These are phyloP conservation scores for Ogataea haglerorum DNA, from an alignment of 805 yeast species.

Conservation along the genomic window DNA sequence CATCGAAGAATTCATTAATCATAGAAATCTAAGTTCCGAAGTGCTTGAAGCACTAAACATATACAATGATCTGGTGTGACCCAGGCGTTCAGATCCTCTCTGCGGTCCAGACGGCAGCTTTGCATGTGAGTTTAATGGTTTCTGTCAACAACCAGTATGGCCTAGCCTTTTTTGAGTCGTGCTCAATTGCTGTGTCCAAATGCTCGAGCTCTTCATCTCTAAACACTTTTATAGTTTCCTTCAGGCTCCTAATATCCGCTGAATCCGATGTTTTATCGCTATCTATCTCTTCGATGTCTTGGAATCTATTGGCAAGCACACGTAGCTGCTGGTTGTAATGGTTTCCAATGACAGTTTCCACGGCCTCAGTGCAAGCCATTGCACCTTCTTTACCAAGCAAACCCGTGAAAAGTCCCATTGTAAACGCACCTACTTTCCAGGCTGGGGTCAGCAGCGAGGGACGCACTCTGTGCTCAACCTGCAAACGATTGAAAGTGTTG, in stretches of 20 bases:
- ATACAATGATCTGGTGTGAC: slow-evolving; percentile 30
- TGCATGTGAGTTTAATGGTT: slow-evolving; percentile 76
- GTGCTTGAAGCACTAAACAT: slow-evolving; percentile 72
- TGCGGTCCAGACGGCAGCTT: slow-evolving; percentile 88
- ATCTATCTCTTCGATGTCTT: slow-evolving; percentile 38
- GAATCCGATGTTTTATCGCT: slow-evolving; percentile 34
- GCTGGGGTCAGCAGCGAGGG: slow-evolving; percentile 90
- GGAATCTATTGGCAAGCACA: slow-evolving; percentile 63
- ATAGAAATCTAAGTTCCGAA: slow-evolving; percentile 74
- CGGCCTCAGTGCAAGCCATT: slow-evolving; percentile 99
- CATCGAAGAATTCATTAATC: slow-evolving; percentile 80
- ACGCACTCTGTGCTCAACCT: slow-evolving; percentile 73
- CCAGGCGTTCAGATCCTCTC: slow-evolving; percentile 57
- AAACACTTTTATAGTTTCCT: slow-evolving; percentile 63
- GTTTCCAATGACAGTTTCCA: slow-evolving; percentile 95
- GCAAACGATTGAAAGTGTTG: slow-evolving; percentile 75
- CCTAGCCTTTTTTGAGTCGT: slow-evolving; percentile 90
- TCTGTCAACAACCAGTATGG: slow-evolving; percentile 91
- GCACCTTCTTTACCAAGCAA: slow-evolving; percentile 90
- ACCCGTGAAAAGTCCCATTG: slow-evolving; percentile 85
- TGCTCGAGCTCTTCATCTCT: slow-evolving; percentile 96
- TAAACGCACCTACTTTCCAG: slow-evolving; percentile 90
- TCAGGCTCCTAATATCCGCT: slow-evolving; percentile 56
- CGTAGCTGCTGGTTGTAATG: slow-evolving; percentile 92
- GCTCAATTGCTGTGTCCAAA: slow-evolving; percentile 85